Conservation (phyloP, 2,329 filamentous ascomycete genomes). For the Scopulariopsis brevicaulis region DNA sequence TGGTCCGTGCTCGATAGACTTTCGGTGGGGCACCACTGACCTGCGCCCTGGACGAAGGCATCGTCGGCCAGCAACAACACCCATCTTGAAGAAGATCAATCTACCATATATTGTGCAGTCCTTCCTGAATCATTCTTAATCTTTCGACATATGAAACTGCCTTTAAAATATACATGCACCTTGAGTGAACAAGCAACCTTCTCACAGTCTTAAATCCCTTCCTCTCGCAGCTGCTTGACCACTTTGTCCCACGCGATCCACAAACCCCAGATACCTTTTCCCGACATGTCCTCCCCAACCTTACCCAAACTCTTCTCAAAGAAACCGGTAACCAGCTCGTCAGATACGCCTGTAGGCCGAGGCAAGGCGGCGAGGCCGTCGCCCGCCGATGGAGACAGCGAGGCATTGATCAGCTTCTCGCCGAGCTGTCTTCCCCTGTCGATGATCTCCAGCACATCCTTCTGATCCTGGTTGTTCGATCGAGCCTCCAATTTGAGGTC, state of each 20-base stretch:
- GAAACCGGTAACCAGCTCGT: conserved; percentile 4
- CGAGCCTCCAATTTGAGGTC: background rate
- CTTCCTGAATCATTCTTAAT: background rate
- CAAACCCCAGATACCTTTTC: conserved; percentile 7
- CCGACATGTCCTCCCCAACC: conserved; percentile 7
- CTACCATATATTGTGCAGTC: background rate
- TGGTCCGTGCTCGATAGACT: background rate
- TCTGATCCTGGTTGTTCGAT: conserved; percentile 5
- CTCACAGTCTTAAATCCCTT: conserved; percentile 2
- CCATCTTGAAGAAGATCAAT: background rate
- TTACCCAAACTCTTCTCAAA: conserved; percentile 7
- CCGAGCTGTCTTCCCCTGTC: conserved; percentile 5
- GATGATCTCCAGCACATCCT: conserved; percentile 8
- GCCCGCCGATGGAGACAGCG: background rate
- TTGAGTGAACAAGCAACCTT: conserved; percentile 5
- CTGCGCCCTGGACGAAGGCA: background rate
- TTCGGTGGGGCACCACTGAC: background rate
- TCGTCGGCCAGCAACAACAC: background rate
- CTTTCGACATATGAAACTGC: background rate
- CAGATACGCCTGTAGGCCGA: background rate
- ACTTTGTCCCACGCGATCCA: conserved; percentile 6
- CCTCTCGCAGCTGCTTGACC: background rate
- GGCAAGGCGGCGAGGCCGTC: background rate
- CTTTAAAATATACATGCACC: background rate
- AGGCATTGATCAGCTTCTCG: conserved; percentile 6